Evolutionary conservation across 805 yeast species (phyloP), one percentile per base, ranked within the genome.

Genomic region (Barnettozyma vustinii): DNA sequence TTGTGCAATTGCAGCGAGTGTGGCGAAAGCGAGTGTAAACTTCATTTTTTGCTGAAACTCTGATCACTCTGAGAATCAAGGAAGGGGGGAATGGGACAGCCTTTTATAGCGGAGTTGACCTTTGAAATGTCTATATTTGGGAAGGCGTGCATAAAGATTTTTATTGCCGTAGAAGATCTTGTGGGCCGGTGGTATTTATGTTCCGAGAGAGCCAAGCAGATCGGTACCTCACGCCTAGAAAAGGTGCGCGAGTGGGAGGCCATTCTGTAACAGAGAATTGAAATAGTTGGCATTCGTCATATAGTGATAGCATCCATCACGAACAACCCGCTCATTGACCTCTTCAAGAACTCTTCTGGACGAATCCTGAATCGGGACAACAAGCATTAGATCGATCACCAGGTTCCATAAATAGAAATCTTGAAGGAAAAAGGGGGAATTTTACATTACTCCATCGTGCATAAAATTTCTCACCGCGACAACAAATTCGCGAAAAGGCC

Each of bases 1-100:
- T 45, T 74, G 46, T 32, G 82, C 72, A 16, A 72, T 51, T n/a
- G 79, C 64, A 47, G 75, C 73, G 39, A 79, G 61, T 55, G 55
- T 46, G 21, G 79, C 68, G 46, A 73, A 64, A 52, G 66, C 68
- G 41, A 71, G 48, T 21, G 71, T 21, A 40, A 45, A 47, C 50
- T 52, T 52, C 55, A 52, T 52, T 9, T 23, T 19, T 25, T 30
- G 16, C n/a, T 30, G n/a, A 13, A 30, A 30, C 33, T 13, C 2
- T 12, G 5, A 30, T 2, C 9, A 9, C 4, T 30, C 7, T 3
- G 16, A 30, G 16, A 12, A 15, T 4, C 8, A 5, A 23, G n/a
- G 12, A 13, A 30, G 12, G 33, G 33, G 33, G 33, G 33, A 30
- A 30, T 5, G 16, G 16, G 33, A 13, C 15, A 13, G 16, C 33